Base-by-base conservation (phyloP, 2,329 filamentous ascomycete species). In the Penicillium concentricum region DNA sequence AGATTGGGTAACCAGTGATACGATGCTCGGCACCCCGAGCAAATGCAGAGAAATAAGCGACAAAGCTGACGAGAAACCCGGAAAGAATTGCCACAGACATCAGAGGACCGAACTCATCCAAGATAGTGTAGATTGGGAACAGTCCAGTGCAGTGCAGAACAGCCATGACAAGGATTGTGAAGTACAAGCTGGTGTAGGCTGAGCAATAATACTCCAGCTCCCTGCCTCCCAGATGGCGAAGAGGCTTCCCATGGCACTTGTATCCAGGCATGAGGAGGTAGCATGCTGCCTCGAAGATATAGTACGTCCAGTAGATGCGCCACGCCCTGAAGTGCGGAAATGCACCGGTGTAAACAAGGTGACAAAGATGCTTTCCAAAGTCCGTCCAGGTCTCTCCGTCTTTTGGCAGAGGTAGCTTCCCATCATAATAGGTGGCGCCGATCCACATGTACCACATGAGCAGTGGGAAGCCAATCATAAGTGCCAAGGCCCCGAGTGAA, bases 361-460 rank as follows among this genome's bases (percentile, higher is more conserved):
- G 70, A 62, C 78, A 81, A 68, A 97, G 78, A 62, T 95, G 87
- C 54, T 79, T 75, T 46, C 82, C 81, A 72, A 97, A 97, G 3
- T 91, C 86, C 7, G 68, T 57, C 70, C 85, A 84, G 57, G 82
- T 85, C 78, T 96, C 82, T 37, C 83, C 87, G 15, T 82, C 68
- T 2, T 77, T 76, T 0, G 87, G 90, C 24, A 80, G 76, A 9
- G 94, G 94, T 24, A 94, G 79, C 60, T 88, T 85, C 61, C 93
- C 93, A 69, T 91, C 81, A 78, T 97, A 97, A 78, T 92, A 95
- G 30, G 87, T 92, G 13, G 93, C 89, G 38, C 94, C 94, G 72
- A 96, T 87, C 90, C 92, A 97, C 92, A 97, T 96, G 79, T 97
- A 97, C 84, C 90, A 97, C 93, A 97, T 97, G 64, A 97, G 82